phyloP scores from a whole-genome alignment of 176 grass and related monocot genomes.

The Ampelocalamus luodianensis region DNA sequence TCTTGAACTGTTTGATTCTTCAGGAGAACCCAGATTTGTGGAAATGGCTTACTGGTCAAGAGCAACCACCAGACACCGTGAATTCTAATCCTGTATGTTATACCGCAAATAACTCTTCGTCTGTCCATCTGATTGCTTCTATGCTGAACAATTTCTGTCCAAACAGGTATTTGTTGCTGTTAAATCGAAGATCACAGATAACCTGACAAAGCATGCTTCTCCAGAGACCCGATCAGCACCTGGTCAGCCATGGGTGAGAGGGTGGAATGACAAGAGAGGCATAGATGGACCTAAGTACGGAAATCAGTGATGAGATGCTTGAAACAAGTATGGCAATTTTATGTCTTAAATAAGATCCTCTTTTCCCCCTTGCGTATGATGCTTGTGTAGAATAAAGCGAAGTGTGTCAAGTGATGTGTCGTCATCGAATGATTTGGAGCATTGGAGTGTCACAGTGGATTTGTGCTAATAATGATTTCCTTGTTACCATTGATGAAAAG shows the following conservation, averaged over 20 bases:
- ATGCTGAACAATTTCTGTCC: background rate
- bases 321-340: background rate
- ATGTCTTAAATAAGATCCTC: constrained; percentile 8
- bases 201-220: constrained; percentile 71
- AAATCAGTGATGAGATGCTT: constrained; percentile 73
- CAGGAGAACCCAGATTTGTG: constrained; percentile 97
- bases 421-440: background rate
- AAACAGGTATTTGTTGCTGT: constrained; percentile 77
- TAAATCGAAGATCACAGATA: constrained; percentile 68
- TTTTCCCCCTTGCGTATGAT: background rate
- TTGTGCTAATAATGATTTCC: constrained; percentile 4
- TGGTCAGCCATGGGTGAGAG: constrained; percentile 89
- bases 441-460: background rate
- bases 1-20: constrained; percentile 22
- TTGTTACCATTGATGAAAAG: background rate
- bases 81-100: constrained; percentile 69
- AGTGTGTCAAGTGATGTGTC: background rate
- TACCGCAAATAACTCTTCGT: background rate
- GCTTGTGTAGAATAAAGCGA: constrained; percentile 47
- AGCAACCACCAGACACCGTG: constrained; percentile 70
- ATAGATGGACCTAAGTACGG: constrained; percentile 72
- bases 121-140: background rate
- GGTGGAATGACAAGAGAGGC: constrained; percentile 91
- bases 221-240: constrained; percentile 75
- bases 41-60: constrained; percentile 95